Base-by-base conservation (phyloP, 192 early-diverging fungal species). In the Coemansia sp. region DNA sequence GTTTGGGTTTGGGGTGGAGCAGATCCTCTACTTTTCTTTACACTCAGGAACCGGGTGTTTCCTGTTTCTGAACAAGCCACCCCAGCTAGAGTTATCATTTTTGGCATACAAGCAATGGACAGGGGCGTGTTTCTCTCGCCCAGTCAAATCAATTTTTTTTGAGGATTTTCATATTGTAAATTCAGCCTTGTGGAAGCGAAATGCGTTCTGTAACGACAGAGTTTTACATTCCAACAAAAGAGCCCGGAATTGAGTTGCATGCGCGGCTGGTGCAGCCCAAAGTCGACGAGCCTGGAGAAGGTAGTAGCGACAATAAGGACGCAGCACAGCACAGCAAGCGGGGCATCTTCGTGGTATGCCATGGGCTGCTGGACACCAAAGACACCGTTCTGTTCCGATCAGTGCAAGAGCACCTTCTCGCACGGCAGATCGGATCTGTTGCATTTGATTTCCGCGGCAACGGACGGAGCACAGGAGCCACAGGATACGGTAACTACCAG, bases 381-480 rank as follows among this genome's bases (percentile, higher is more conserved):
- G 58, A 81, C 23, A 66, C 81, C 5, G 67, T 73, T 10, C 63
- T 78, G 39, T 64, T 82, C 33, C 56, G 15, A 0, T 24, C 48
- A 16, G 39, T 88, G 26, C 75, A 81, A 20, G 41, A 10, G 41
- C 62, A 5, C 69, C 60, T 14, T 33, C 8, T 26, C 5, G 20
- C 16, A 36, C 77, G 34, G 60, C 69, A 10, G 69, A 76, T 46
- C n/a, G 61, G 72, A 4, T 71, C 77, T 5, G 48, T 86, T 4
- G 63, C 78, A 41, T 81, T 88, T 51, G 87, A 88, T 52, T 88
- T 87, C 57, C 86, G 71, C 24, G 87, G 87, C 21, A 87, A 85
- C 68, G 87, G 87, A 4, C 63, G 60, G 23, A 87, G 86, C 67
- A 80, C 75, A 4, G 87, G 87, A 5, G 59, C 38, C 18, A 88